Base-by-base conservation (phyloP, 352 stramenopile genomes). In the Globisporangium recalcitrans region DNA sequence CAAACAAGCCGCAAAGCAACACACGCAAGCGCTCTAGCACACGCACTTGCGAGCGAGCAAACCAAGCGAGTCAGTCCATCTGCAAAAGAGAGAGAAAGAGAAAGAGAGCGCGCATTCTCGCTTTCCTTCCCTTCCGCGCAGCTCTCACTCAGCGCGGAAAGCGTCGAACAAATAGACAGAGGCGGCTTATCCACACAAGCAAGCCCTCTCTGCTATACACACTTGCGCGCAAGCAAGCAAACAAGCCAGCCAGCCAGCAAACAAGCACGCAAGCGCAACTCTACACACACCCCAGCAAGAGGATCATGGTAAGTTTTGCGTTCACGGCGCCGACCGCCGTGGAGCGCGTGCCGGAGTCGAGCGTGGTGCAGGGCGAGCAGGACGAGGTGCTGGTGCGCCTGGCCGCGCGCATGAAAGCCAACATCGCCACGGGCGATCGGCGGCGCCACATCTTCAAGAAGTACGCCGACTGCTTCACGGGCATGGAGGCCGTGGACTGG, bases 401-500 rank as follows among this genome's bases (percentile, higher is more conserved):
- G 19, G 83, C 83, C 9, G 83, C 82, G 52, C 78, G 81, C 32
- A 88, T 92, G 81, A 90, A 92, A 66, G 77, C 88, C 48, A 90
- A 87, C 67, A 82, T 92, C 53, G 72, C 80, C 14, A 88, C 83
- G 5, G 83, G 83, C 49, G 81, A 89, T 57, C 80, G 83, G 3
- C 74, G 83, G 14, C 81, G 82, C 46, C 73, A 90, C 67, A 58
- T 92, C 54, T 92, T 92, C 60, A 90, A 90, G 65, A 89, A 88
- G 56, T 92, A 90, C 68, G 60, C 77, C 1, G 81, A 92, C 69
- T 92, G 83, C 63, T 92, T 92, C 68, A 88, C 83, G 26, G 83
- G 83, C 51, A 92, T 92, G 83, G 83, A 92, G 48, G 83, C 83
- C 10, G 83, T 92, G 24, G 81, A 92, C 71, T 92, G 83, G 83